Percentiles rank a stretch among this genome's conserved stretches.
These are phyloP conservation scores for Eremothecium gossypii DNA, from an alignment of 1,139 yeast species.

Conservation along the genomic window DNA sequence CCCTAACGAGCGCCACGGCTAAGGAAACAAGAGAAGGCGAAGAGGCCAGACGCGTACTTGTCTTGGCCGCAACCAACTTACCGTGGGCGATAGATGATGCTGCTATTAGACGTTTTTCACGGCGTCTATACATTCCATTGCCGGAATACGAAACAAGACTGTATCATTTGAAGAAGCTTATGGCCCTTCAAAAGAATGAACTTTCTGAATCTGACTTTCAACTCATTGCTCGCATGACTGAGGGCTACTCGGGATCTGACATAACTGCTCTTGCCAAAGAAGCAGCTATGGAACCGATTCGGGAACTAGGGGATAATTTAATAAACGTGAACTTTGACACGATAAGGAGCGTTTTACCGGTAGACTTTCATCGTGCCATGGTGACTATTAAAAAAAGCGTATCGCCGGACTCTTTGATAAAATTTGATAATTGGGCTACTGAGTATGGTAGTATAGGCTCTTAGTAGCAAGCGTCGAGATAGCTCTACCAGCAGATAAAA, in stretches of 20 bases:
- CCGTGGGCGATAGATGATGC: slow-evolving; percentile 69
- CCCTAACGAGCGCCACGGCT: slow-evolving; percentile 48
- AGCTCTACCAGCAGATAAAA: background rate
- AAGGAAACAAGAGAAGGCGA: slow-evolving; percentile 26
- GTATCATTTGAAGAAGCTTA: slow-evolving; percentile 41
- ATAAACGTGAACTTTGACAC: slow-evolving; percentile 45
- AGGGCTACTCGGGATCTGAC: slow-evolving; percentile 58
- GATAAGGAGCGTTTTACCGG: slow-evolving; percentile 43
- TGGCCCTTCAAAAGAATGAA: slow-evolving; percentile 30
- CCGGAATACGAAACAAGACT: slow-evolving; percentile 52
- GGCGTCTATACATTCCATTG: slow-evolving; percentile 54
- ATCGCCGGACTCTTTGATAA: slow-evolving; percentile 41
- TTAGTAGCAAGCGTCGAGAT: background rate
- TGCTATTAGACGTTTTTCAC: slow-evolving; percentile 53
- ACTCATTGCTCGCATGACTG: slow-evolving; percentile 40
- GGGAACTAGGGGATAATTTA: slow-evolving; percentile 50
- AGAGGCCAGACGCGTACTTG: slow-evolving; percentile 38
- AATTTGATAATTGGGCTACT: slow-evolving; percentile 46
- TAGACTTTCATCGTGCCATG: slow-evolving; percentile 46
- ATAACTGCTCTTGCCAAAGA: slow-evolving; percentile 59
- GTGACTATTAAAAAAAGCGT: slow-evolving; percentile 50
- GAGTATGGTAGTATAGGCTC: slow-evolving; percentile 31
- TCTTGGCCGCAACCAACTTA: slow-evolving; percentile 54
- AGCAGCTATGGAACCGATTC: slow-evolving; percentile 64
- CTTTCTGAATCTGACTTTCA: slow-evolving; percentile 41